phyloP scores from a whole-genome alignment of 208 protist species.

The Acanthamoeba castellanii region DNA sequence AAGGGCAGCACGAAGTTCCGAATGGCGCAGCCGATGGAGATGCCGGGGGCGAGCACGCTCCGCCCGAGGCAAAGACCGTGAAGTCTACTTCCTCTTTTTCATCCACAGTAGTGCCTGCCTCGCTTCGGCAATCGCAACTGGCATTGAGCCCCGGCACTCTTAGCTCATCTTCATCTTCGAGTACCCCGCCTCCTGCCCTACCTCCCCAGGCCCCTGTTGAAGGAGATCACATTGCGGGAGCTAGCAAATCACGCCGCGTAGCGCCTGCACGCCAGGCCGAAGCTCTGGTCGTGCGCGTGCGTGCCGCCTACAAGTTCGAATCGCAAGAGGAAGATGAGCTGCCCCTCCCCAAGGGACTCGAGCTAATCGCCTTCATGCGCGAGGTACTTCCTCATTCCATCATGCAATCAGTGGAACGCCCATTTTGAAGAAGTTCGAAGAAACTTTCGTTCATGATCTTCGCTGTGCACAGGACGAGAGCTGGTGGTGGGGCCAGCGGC shows the following conservation, averaged over 20 bases:
- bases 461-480: not conserved
- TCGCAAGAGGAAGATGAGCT: slow-evolving; percentile 13
- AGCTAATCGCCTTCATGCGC: slow-evolving; percentile 26
- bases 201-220: not conserved
- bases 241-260: not conserved
- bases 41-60: not conserved
- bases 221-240: not conserved
- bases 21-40: not conserved
- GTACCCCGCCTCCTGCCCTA: not conserved
- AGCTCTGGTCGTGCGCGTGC: not conserved
- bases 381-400: not conserved
- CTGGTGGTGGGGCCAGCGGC: slow-evolving; percentile 15
- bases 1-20: too few relatives aligned
- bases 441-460: too few relatives aligned
- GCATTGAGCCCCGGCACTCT: not conserved
- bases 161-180: not conserved
- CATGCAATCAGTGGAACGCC: not conserved
- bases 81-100: not conserved
- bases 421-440: too few relatives aligned
- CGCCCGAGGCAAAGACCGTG: not conserved
- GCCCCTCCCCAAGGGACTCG: not conserved
- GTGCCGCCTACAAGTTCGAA: slow-evolving; percentile 12
- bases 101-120: not conserved
- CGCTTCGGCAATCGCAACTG: not conserved
- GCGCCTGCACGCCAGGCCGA: not conserved